Conservation (phyloP, 306 rosid species). For the Ormosia semicastrata region DNA sequence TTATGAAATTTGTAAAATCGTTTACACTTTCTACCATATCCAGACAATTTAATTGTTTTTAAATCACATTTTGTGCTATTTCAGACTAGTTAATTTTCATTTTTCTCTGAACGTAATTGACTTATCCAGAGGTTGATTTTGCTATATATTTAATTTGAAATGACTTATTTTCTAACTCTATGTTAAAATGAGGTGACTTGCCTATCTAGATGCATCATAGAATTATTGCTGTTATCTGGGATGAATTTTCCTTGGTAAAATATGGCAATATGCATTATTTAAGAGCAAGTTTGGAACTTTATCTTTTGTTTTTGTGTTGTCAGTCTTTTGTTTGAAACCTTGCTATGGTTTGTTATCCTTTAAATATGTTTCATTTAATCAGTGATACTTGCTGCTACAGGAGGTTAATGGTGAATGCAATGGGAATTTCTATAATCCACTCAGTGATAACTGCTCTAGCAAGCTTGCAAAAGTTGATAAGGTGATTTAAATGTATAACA, state of each 20-base stretch:
- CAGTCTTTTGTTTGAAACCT: slow-evolving; percentile 10
- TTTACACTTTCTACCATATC: slow-evolving; percentile 1
- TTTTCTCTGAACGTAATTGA: neutral
- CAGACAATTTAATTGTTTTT: neutral
- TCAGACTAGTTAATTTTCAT: neutral
- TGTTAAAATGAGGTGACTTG: neutral
- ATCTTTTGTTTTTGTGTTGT: neutral
- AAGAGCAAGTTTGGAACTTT: neutral
- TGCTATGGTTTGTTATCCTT: neutral
- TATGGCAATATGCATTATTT: slow-evolving; percentile 1
- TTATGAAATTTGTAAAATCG: neutral
- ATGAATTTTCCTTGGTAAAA: neutral
- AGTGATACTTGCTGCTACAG: slow-evolving; percentile 45
- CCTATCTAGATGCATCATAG: neutral
- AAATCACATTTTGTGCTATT: neutral
- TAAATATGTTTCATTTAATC: slow-evolving; percentile 21
- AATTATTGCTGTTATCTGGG: neutral
- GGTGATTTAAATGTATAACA: slow-evolving; percentile 43
- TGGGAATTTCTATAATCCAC: slow-evolving; percentile 56
- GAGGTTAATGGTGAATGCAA: slow-evolving; percentile 49
- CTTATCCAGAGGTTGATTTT: slow-evolving; percentile 3
- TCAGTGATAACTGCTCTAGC: slow-evolving; percentile 33
- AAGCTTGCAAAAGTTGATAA: slow-evolving; percentile 60
- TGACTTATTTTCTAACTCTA: neutral
- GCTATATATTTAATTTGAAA: slow-evolving; percentile 1